These are phyloP conservation scores for Fragaria ananassa DNA, from an alignment of 306 rosid species.

Conservation along the genomic window DNA sequence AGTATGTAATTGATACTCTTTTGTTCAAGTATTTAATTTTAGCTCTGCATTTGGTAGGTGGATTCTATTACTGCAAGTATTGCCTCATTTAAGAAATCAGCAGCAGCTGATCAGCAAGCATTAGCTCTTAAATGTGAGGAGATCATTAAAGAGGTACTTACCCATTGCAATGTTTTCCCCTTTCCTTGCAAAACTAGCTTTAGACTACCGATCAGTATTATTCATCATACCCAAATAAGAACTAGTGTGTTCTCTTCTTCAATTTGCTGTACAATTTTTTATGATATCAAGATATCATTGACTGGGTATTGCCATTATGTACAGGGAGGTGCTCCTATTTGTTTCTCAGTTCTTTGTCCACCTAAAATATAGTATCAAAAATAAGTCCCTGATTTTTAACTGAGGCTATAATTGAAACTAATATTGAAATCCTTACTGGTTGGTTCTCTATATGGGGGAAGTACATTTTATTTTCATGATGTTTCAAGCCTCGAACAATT, in stretches of 20 bases:
- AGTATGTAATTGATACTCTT: background rate
- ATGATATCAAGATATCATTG: background rate
- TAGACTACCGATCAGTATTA: background rate
- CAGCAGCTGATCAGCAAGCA: constrained; percentile 41
- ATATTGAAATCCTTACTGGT: background rate
- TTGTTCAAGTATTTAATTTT: background rate
- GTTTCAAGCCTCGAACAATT: background rate
- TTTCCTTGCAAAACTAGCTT: background rate
- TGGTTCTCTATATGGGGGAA: background rate
- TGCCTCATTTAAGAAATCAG: constrained; percentile 44
- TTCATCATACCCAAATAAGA: background rate
- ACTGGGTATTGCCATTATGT: background rate
- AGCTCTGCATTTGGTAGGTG: constrained; percentile 44
- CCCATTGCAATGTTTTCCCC: background rate
- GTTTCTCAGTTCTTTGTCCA: background rate
- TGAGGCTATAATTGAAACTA: background rate
- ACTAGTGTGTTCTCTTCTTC: background rate
- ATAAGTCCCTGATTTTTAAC: background rate
- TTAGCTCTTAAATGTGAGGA: constrained; percentile 43
- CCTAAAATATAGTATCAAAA: background rate
- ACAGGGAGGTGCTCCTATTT: background rate
- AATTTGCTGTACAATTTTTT: background rate
- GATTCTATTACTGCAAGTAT: constrained; percentile 44
- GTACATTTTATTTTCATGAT: background rate
- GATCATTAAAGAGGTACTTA: constrained; percentile 54